Base-by-base conservation (phyloP, 2,329 filamentous ascomycete species). In the Cyphellophora attinorum region DNA sequence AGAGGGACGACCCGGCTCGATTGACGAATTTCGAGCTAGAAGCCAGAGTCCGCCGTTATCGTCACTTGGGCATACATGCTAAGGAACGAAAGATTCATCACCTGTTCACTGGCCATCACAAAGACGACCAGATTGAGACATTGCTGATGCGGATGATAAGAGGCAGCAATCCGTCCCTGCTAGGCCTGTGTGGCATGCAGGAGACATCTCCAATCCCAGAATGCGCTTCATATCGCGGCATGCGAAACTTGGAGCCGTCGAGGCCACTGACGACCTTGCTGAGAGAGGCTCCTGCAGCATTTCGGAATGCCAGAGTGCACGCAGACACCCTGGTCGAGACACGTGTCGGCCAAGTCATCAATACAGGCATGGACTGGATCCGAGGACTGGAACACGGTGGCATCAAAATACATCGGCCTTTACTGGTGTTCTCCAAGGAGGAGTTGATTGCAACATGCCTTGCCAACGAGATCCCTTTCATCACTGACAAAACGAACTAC, bases 121-220 rank as follows among this genome's bases (percentile, higher is more conserved):
- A 72, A 42, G 88, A 95, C 51, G 91, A 98, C 51, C 85, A 91
- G 52, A 81, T 86, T 37, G 91, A 98, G 61, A 95, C 88, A 0
- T 69, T 93, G 3, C 60, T 96, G 31, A 82, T 86, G 77, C 74
- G 91, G 27, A 58, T 96, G 21, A 32, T 41, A n/a, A 33, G 35
- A 11, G 41, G 43, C 14, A 19, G 36, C 6, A 37, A 18, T 12
- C 31, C 25, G 13, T 37, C 36, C 5, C 40, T 42, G 18, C 37
- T 46, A 6, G 42, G 38, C 11, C 34, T 46, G 6, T 34, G 36
- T 34, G 47, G 45, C 18, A 51, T 51, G 31, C 12, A 16, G 12
- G 15, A 13, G 12, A 3, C 29, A 6, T n/a, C 29, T 3, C 13
- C 17, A 3, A 17, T 31, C 5, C 29, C 29, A n/a, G 29, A 16